Percentiles rank a stretch among this genome's conserved stretches.
These are phyloP conservation scores for Xylariaceae sp. DNA, from an alignment of 2,329 filamentous ascomycete species.

Conservation along the genomic window DNA sequence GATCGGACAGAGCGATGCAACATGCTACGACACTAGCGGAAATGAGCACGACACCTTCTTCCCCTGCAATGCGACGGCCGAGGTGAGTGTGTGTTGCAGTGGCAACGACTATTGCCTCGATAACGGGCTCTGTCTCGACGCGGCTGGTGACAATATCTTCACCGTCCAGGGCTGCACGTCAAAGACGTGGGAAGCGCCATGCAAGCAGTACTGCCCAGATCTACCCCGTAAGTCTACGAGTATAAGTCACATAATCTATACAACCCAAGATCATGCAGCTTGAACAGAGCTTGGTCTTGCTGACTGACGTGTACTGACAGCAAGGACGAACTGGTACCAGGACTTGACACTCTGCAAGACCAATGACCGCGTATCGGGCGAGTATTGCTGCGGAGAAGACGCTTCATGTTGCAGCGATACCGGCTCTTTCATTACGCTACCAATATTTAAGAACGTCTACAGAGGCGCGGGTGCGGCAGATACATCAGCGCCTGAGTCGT, in stretches of 20 bases:
- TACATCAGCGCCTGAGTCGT: not conserved
- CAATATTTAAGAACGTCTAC: slow-evolving; percentile 10
- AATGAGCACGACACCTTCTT: slow-evolving; percentile 9
- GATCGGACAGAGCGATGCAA: not conserved
- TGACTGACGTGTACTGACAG: slow-evolving; percentile 2
- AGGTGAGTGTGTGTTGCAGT: slow-evolving; percentile 37
- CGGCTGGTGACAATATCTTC: slow-evolving; percentile 36
- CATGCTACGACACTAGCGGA: slow-evolving; percentile 17
- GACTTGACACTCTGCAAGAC: slow-evolving; percentile 26
- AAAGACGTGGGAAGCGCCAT: slow-evolving; percentile 36
- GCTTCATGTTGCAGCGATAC: slow-evolving; percentile 26
- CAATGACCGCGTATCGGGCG: slow-evolving; percentile 14
- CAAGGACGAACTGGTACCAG: slow-evolving; percentile 16
- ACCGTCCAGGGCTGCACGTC: slow-evolving; percentile 42
- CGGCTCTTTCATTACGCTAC: slow-evolving; percentile 12
- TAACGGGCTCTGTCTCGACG: slow-evolving; percentile 42
- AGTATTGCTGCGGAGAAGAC: slow-evolving; percentile 29
- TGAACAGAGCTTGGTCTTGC: too few relatives aligned
- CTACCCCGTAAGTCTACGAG: slow-evolving; percentile 27
- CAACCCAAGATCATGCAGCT: not conserved
- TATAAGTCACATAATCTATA: too few relatives aligned
- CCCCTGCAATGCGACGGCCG: slow-evolving; percentile 31
- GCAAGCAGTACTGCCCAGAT: slow-evolving; percentile 32
- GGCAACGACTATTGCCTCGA: slow-evolving; percentile 37
- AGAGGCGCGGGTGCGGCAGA: not conserved